These are phyloP conservation scores for Cladophialophora psammophila DNA, from an alignment of 2,329 filamentous ascomycete genomes.

Conservation along the genomic window DNA sequence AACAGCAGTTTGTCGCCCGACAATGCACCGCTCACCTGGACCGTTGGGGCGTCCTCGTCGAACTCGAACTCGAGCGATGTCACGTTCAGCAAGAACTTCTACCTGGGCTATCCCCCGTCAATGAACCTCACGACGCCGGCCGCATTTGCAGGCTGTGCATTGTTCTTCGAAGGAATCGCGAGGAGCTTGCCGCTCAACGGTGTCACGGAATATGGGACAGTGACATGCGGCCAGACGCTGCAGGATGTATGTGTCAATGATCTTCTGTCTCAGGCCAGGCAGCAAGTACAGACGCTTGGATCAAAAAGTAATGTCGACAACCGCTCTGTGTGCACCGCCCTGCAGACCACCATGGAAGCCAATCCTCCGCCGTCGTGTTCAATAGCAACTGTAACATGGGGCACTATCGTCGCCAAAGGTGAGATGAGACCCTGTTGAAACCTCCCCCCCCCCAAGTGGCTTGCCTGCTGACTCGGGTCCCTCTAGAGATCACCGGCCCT, in stretches of 20 bases:
- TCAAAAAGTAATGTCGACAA: not conserved
- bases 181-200: constrained; percentile 27
- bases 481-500: constrained; percentile 26
- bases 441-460: not conserved
- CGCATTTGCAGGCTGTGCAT: constrained; percentile 25
- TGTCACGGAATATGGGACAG: constrained; percentile 20
- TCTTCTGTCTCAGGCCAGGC: constrained; percentile 22
- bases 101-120: constrained; percentile 28
- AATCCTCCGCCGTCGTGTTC: constrained; percentile 27
- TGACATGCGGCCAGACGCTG: constrained; percentile 28
- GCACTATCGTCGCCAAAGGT: constrained; percentile 29
- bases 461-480: not conserved
- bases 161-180: constrained; percentile 34
- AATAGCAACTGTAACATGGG: constrained; percentile 29
- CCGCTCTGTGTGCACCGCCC: constrained; percentile 14
- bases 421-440: not conserved
- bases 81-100: constrained; percentile 29
- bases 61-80: constrained; percentile 18
- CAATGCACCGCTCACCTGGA: constrained; percentile 30
- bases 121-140: constrained; percentile 18
- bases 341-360: constrained; percentile 22
- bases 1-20: constrained; percentile 25
- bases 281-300: constrained; percentile 18
- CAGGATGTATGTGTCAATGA: constrained; percentile 26
- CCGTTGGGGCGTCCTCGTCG: constrained; percentile 22